A percentile compares a stretch with the other conserved stretches of the same genome.
Conservation (phyloP, 139 green algal species). For the Deuterostichococcus epilithicus region DNA sequence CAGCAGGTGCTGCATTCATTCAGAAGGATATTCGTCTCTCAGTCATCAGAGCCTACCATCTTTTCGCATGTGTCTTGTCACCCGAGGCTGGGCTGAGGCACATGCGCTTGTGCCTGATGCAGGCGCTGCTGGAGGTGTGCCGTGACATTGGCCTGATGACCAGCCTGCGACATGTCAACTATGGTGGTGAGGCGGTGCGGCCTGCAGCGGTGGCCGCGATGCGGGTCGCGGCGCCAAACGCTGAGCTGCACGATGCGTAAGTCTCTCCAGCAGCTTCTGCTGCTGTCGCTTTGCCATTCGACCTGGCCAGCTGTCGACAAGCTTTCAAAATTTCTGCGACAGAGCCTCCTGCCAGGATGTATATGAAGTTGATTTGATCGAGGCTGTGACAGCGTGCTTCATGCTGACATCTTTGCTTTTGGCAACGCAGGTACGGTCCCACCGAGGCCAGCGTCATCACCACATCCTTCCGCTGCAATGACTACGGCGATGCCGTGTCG, state of each 20-base stretch:
- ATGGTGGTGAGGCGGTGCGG: not conserved
- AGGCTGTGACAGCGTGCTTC: no score
- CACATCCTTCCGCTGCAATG: not conserved
- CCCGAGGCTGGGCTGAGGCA: conserved; percentile 1
- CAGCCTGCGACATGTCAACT: not conserved
- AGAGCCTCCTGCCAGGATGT: no score
- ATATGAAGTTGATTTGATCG: no score
- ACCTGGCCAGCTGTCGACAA: no score
- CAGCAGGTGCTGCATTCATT: not conserved
- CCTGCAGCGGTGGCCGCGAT: not conserved
- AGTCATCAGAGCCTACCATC: not conserved
- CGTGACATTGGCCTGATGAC: not conserved
- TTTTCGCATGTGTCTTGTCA: not conserved
- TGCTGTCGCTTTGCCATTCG: no score
- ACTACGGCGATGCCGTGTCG: not conserved
- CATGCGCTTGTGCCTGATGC: not conserved
- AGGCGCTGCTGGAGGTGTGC: not conserved
- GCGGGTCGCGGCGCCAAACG: not conserved
- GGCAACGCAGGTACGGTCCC: no score
- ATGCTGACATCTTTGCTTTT: no score
- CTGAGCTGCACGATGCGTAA: not conserved
- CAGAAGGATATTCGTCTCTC: not conserved
- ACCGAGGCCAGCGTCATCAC: conserved; percentile 14
- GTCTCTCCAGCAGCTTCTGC: no score
- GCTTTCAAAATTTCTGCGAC: no score